phyloP scores from a whole-genome alignment of 2,329 filamentous ascomycete species.

The Balansia obtecta region DNA sequence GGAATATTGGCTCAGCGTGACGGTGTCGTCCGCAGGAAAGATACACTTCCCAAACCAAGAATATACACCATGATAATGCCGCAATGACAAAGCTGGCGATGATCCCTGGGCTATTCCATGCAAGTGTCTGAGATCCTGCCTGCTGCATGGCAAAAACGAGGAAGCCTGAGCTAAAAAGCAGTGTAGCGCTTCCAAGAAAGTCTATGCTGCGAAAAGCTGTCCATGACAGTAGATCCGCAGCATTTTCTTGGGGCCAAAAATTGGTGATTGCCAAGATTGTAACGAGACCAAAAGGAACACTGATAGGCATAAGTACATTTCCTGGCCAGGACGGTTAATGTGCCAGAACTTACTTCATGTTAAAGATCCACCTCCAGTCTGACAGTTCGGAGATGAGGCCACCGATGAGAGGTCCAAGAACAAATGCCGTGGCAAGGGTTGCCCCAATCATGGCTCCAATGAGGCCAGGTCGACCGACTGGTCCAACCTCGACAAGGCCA shows the following conservation, averaged over 20 bases:
- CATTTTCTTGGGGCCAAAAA: conserved; percentile 29
- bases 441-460: conserved; percentile 43
- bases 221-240: conserved; percentile 24
- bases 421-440: conserved; percentile 43
- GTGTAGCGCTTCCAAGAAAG: conserved; percentile 36
- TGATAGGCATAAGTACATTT: conserved; percentile 14
- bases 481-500: conserved; percentile 43
- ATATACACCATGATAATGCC: conserved; percentile 32
- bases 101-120: conserved; percentile 40
- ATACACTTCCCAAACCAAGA: conserved; percentile 38
- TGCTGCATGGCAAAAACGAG: conserved; percentile 45
- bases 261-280: conserved; percentile 34
- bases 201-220: conserved; percentile 36
- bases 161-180: conserved; percentile 39
- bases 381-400: conserved; percentile 40
- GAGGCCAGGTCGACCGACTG: conserved; percentile 36
- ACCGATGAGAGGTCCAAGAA: conserved; percentile 46
- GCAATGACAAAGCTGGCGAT: conserved; percentile 35
- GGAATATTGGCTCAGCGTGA: conserved; percentile 42
- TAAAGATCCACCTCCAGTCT: conserved; percentile 48
- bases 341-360: conserved; percentile 39
- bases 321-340: background rate
- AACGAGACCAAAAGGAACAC: conserved; percentile 35
- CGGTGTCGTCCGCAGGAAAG: conserved; percentile 25
- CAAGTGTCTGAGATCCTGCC: conserved; percentile 37